Base-by-base conservation (phyloP, 140 eudicot species). In the Anethum foeniculum region DNA sequence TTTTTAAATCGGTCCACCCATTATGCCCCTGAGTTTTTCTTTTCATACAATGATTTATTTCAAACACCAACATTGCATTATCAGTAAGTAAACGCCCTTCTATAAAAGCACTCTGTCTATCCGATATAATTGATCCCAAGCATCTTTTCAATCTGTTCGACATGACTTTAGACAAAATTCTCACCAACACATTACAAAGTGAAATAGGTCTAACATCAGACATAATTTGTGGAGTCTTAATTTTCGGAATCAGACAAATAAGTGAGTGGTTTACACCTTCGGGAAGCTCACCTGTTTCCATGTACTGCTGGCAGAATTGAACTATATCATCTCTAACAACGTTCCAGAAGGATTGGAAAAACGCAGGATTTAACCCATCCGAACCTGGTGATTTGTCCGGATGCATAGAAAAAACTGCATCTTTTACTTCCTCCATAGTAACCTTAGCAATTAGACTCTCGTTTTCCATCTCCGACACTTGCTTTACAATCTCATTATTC, bases 331-430 rank as follows among this genome's bases (percentile, higher is more conserved):
- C 28, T 2, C 67, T 19, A 5, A 56, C 67, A 5, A 56, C 28
- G 3, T 13, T 56, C 67, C 67, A 56, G 7, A 56, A 56, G 3
- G 67, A 56, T 19, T 56, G 28, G 7, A 34, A 56, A 56, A 56
- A 56, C 5, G 28, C 67, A 19, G 27, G 67, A 56, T 56, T 56
- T 0, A 56, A n/a, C 28, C 28, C 67, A 56, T 56, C 67, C 10
- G 27, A n/a, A 56, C 67, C 67, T 16, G 67, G 67, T 56, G 67
- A 56, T 56, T 56, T 56, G 27, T 56, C 67, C 67, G 67, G 67
- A n/a, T 56, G 67, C 28, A 56, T 56, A 19, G 27, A 56, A 19
- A 56, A 56, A 19, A 56, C 67, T 56, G 27, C 67, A 19, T 1
- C 25, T 56, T 3, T 56, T 3, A 56, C 67, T n/a, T 56, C 67